A percentile compares a stretch with the other conserved stretches of the same genome.
These are phyloP conservation scores for Paecilomyces sp. DNA, from an alignment of 2,329 filamentous ascomycete genomes.

Conservation along the genomic window DNA sequence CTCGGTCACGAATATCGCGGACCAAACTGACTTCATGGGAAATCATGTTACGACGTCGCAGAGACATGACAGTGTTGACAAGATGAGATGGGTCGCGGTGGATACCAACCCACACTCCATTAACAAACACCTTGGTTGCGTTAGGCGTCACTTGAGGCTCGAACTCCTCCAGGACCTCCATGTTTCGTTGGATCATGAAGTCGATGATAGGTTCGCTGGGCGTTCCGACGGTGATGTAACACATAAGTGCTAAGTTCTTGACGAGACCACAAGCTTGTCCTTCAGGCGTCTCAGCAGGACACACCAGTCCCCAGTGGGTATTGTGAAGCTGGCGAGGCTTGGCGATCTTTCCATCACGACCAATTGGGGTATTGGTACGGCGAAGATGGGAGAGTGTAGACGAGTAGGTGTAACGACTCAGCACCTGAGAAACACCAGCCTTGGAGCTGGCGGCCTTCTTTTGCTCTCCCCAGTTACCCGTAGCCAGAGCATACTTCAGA, in stretches of 20 bases:
- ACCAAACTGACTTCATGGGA: conserved; percentile 91
- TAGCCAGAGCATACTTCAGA: conserved; percentile 92
- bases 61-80: conserved; percentile 67
- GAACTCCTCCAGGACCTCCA: conserved; percentile 96
- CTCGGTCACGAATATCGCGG: conserved; percentile 90
- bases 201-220: conserved; percentile 84
- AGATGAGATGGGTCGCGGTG: conserved; percentile 83
- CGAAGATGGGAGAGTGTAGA: conserved; percentile 95
- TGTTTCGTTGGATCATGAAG: conserved; percentile 91
- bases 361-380: conserved; percentile 94
- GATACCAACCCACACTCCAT: conserved; percentile 96
- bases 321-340: conserved; percentile 98
- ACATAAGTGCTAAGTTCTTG: conserved; percentile 97
- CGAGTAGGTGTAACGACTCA: conserved; percentile 95
- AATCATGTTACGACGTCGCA: conserved; percentile 74
- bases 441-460: conserved; percentile 96
- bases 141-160: conserved; percentile 77
- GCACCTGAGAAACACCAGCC: conserved; percentile 93
- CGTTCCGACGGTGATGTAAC: conserved; percentile 92
- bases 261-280: conserved; percentile 97
- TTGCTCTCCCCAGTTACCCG: conserved; percentile 98
- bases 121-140: conserved; percentile 96
- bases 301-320: conserved; percentile 96
- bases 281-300: conserved; percentile 94
- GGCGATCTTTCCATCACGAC: conserved; percentile 94